These are phyloP conservation scores for Fusarium paranaense DNA, from an alignment of 2,329 filamentous ascomycete species.

Conservation along the genomic window DNA sequence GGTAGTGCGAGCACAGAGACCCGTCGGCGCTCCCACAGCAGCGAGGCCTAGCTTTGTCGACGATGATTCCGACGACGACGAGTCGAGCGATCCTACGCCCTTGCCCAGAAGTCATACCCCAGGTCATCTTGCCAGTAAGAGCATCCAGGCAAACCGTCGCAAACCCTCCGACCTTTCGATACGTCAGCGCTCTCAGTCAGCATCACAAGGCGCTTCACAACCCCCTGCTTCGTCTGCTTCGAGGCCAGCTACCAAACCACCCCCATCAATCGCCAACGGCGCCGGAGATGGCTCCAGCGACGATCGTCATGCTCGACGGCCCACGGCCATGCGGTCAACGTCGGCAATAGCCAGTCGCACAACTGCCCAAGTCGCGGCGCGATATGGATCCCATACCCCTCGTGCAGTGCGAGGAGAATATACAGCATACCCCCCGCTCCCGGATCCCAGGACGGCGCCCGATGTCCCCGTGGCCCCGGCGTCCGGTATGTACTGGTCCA, in stretches of 20 bases:
- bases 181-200: conserved; percentile 66
- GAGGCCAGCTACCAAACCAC: conserved; percentile 44
- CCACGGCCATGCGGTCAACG: conserved; percentile 63
- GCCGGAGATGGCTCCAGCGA: conserved; percentile 43
- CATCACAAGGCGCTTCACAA: conserved; percentile 50
- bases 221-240: conserved; percentile 42
- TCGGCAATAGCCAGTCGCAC: conserved; percentile 60
- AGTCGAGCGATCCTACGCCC: conserved; percentile 52
- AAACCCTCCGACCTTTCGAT: conserved; percentile 65
- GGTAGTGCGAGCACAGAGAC: conserved; percentile 66
- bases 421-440: conserved; percentile 67
- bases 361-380: conserved; percentile 34
- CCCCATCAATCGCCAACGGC: conserved; percentile 37
- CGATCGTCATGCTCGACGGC: conserved; percentile 50
- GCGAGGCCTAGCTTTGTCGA: conserved; percentile 50
- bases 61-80: conserved; percentile 51
- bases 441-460: conserved; percentile 65
- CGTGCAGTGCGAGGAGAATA: conserved; percentile 55
- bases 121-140: conserved; percentile 70
- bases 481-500: conserved; percentile 80
- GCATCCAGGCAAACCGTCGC: conserved; percentile 60
- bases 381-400: conserved; percentile 29
- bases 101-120: conserved; percentile 70
- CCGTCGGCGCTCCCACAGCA: conserved; percentile 50
- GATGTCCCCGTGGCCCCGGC: conserved; percentile 73